Evolutionary conservation across 2,329 filamentous ascomycete species (phyloP).

Genomic region (Hymenoscyphus repandus): DNA sequence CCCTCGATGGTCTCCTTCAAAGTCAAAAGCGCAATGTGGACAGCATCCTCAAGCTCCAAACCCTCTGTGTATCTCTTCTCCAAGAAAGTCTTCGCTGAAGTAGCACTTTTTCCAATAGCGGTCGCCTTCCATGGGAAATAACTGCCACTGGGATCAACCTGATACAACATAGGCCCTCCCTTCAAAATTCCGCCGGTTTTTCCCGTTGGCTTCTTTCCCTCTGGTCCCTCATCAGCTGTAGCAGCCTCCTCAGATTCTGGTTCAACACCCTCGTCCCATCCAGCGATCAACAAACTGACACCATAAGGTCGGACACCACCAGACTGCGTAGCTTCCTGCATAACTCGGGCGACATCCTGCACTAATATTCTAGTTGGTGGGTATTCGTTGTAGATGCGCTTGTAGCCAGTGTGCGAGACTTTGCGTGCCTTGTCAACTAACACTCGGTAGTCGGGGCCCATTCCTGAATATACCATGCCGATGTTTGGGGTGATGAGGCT

Average conservation of each 20-base stretch:
- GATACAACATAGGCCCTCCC: constrained; percentile 94
- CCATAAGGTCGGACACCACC: constrained; percentile 96
- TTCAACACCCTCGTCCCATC: constrained; percentile 95
- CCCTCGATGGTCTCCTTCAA: constrained; percentile 99
- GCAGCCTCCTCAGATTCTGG: constrained; percentile 66
- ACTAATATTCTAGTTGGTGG: constrained; percentile 99
- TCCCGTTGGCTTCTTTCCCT: constrained; percentile 68
- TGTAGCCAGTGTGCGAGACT: constrained; percentile 97
- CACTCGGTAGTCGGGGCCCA: constrained; percentile 97
- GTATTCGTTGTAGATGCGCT: constrained; percentile 99
- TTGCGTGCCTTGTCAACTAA: constrained; percentile 97
- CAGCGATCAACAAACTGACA: constrained; percentile 89
- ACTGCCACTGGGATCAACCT: constrained; percentile 97
- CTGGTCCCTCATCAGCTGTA: constrained; percentile 50
- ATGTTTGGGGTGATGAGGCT: constrained; percentile 98
- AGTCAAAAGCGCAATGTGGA: constrained; percentile 95
- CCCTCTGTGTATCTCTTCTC: constrained; percentile 99
- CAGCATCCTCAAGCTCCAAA: constrained; percentile 93
- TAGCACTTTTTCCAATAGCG: constrained; percentile 97
- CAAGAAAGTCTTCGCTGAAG: constrained; percentile 96
- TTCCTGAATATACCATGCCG: constrained; percentile 98
- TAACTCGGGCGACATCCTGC: constrained; percentile 93
- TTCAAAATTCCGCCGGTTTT: constrained; percentile 96
- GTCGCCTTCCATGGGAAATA: constrained; percentile 99
- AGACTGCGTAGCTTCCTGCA: constrained; percentile 98